Base-by-base conservation (phyloP, 257 asterid genomes). In the Scutellaria barbata region DNA sequence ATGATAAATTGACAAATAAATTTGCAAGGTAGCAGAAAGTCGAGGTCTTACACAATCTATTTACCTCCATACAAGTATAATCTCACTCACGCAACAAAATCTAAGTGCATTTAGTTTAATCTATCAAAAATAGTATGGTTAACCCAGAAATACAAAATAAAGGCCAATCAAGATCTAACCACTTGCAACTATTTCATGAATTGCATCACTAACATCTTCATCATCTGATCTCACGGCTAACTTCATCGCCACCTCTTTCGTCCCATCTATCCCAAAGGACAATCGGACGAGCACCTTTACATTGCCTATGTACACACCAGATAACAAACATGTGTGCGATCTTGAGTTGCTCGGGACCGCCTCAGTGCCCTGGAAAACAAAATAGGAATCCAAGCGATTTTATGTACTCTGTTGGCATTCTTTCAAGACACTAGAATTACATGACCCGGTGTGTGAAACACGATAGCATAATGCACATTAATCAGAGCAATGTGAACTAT, bases 201-300 rank as follows among this genome's bases (percentile, higher is more conserved):
- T 86, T 20, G 98, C 92, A 40, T 87, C 95, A 40, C 99, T 90
- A 43, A 90, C 95, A 51, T 72, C 86, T 74, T 75, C 87, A 56
- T 95, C 97, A 20, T 95, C 97, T 0, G 99, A 87, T 84, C 98
- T 92, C 77, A 88, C 99, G 2, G 90, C 87, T 83, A 95, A 79
- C 75, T 95, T 95, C 99, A 95, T 95, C 0, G 99, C 99, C 46
- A 95, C 99, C 71, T 95, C 99, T 79, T 88, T 95, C 7, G 86
- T 54, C 2, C 80, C 89, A 68, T 90, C 96, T 12, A 95, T 88
- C 72, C 99, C 99, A 30, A 92, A 88, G 5, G 97, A 90, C 69
- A 95, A 67, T 14, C 97, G 87, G 33, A 95, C 98, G 4, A 95
- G 96, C 73, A 95, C 98, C 87, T 90, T 95, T 63, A 82, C 90